These are phyloP conservation scores for Rhinocladiella similis DNA, from an alignment of 2,329 filamentous ascomycete genomes.

Conservation along the genomic window DNA sequence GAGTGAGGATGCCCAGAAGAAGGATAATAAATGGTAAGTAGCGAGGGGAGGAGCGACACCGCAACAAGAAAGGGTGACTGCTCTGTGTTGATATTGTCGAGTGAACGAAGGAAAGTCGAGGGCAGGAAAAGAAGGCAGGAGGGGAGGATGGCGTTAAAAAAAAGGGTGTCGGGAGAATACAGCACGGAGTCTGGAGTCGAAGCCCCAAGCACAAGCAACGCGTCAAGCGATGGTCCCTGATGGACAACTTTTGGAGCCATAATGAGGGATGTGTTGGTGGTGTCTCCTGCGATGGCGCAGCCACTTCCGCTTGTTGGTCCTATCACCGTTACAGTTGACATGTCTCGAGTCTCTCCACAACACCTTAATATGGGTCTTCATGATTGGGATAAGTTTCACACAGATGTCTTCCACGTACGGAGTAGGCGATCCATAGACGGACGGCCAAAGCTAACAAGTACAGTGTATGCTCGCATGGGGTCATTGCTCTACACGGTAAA, in stretches of 20 bases:
- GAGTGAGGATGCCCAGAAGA: conserved; percentile 23
- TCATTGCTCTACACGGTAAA: no score
- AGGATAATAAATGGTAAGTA: conserved; percentile 29
- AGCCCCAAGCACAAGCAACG: no score
- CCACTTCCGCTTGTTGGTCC: background rate
- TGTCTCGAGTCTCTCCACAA: background rate
- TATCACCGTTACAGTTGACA: background rate
- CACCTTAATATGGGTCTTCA: background rate
- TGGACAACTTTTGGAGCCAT: background rate
- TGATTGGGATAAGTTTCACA: background rate
- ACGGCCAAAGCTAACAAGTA: no score
- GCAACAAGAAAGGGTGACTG: conserved; percentile 29
- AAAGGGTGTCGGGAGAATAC: background rate
- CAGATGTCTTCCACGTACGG: background rate
- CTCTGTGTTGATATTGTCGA: conserved; percentile 18
- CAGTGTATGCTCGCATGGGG: no score
- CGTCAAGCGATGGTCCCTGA: background rate
- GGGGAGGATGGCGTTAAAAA: conserved; percentile 1
- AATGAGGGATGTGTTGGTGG: background rate
- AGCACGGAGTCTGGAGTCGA: no score
- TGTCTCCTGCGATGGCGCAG: background rate
- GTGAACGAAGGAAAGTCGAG: conserved; percentile 16
- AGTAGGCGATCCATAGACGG: background rate
- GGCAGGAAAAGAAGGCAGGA: background rate
- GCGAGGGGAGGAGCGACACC: conserved; percentile 31